Conservation (phyloP, 768 basidiomycete species). For the Leucogyrophana mollusca region DNA sequence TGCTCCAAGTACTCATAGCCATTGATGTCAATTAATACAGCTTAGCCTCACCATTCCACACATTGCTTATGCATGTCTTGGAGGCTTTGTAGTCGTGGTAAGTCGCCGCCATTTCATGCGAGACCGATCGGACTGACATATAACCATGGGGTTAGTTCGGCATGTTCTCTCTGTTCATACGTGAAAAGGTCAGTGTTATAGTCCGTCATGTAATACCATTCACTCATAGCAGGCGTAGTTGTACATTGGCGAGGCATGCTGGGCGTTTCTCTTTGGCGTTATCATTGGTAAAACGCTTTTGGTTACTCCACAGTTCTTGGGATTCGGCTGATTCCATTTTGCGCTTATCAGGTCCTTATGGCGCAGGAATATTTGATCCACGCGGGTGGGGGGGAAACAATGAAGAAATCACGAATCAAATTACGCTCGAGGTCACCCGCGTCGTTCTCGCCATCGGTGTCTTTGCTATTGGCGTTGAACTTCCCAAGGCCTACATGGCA, state of each 20-base stretch:
- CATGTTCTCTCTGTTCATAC: slow-evolving; percentile 91
- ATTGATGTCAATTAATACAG: slow-evolving; percentile 4
- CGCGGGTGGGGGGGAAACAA: slow-evolving; percentile 62
- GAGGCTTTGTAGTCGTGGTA: slow-evolving; percentile 78
- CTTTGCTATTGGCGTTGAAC: slow-evolving; percentile 96
- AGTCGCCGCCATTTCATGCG: slow-evolving; percentile 20
- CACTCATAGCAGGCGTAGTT: slow-evolving; percentile 44
- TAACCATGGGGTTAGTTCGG: slow-evolving; percentile 60
- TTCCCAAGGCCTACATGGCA: slow-evolving; percentile 93
- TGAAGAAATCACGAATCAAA: slow-evolving; percentile 56
- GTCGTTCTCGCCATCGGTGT: slow-evolving; percentile 95
- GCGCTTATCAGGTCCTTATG: slow-evolving; percentile 66
- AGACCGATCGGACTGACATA: background rate
- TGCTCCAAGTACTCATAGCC: slow-evolving; percentile 2
- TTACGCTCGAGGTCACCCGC: slow-evolving; percentile 88
- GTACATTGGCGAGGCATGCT: slow-evolving; percentile 95
- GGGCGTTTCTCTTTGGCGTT: slow-evolving; percentile 92
- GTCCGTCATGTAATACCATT: background rate
- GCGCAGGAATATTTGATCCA: slow-evolving; percentile 79
- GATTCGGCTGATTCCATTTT: background rate
- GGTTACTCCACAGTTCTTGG: background rate
- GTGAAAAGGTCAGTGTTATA: slow-evolving; percentile 64
- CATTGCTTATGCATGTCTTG: slow-evolving; percentile 75
- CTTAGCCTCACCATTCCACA: slow-evolving; percentile 63
- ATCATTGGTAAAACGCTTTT: slow-evolving; percentile 62